Percentiles rank a stretch among this genome's conserved stretches.
These are phyloP conservation scores for Termitomyces sp. DNA, from an alignment of 768 basidiomycete genomes.

Conservation along the genomic window DNA sequence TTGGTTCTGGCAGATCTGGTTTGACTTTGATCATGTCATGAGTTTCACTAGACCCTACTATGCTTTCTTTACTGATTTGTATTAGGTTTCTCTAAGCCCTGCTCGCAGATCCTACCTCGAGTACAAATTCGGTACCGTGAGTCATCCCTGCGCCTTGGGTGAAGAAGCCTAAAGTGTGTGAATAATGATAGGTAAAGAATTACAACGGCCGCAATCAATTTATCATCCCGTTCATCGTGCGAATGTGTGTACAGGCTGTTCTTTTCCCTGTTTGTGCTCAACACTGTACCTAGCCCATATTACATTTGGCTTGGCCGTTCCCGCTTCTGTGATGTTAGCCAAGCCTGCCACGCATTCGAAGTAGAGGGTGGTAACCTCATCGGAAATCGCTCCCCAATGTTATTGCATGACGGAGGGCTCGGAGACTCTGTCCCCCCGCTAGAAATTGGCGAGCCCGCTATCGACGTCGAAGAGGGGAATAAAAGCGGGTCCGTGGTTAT, in stretches of 20 bases:
- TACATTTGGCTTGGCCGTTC: slow-evolving; percentile 76
- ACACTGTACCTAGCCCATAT: slow-evolving; percentile 40
- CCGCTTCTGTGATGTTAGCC: slow-evolving; percentile 53
- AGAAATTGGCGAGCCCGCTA: slow-evolving; percentile 34
- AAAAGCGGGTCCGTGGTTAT: slow-evolving; percentile 24
- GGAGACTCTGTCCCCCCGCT: slow-evolving; percentile 32
- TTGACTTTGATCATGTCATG: slow-evolving; percentile 45
- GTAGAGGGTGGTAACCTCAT: slow-evolving; percentile 56
- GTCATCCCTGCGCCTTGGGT: slow-evolving; percentile 10
- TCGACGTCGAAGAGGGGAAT: slow-evolving; percentile 23
- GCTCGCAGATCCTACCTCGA: slow-evolving; percentile 69
- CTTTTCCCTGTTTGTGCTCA: not conserved
- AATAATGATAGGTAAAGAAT: slow-evolving; percentile 41
- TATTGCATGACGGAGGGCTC: slow-evolving; percentile 28
- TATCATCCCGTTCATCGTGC: slow-evolving; percentile 59
- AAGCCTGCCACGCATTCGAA: slow-evolving; percentile 54
- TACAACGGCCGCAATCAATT: slow-evolving; percentile 73
- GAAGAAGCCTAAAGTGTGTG: not conserved
- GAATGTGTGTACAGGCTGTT: slow-evolving; percentile 36
- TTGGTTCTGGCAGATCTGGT: slow-evolving; percentile 80
- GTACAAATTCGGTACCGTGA: slow-evolving; percentile 70
- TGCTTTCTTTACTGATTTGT: not conserved
- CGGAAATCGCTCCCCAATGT: slow-evolving; percentile 42
- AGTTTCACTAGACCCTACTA: slow-evolving; percentile 14
- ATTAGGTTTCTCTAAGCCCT: slow-evolving; percentile 43